Evolutionary conservation across 192 early-diverging fungal genomes (phyloP).

Genomic region (Coemansia sp.): DNA sequence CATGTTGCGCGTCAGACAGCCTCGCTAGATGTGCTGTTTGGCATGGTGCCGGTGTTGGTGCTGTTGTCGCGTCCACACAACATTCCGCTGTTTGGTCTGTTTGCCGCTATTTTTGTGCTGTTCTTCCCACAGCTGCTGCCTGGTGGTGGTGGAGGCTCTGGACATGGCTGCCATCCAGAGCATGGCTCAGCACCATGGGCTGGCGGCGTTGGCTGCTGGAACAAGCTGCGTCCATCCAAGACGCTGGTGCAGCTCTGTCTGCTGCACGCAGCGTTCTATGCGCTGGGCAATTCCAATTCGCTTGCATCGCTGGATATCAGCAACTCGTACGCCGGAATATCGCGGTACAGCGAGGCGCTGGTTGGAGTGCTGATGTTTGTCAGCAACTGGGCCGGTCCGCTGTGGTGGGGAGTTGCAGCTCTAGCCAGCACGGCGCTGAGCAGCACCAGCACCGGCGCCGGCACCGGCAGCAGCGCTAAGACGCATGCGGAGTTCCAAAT

Average conservation of each 20-base stretch:
- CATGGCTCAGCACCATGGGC: neutral
- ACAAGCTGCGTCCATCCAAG: slow-evolving; percentile 29
- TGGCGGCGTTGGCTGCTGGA: neutral
- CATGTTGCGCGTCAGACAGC: slow-evolving; percentile 9
- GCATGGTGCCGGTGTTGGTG: slow-evolving; percentile 60
- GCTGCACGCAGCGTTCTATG: slow-evolving; percentile 62
- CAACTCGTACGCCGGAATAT: slow-evolving; percentile 73
- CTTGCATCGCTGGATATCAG: slow-evolving; percentile 78
- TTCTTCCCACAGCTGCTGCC: slow-evolving; percentile 26
- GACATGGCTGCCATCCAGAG: neutral
- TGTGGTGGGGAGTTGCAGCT: slow-evolving; percentile 64
- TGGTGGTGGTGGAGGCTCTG: slow-evolving; percentile 1
- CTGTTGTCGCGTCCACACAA: slow-evolving; percentile 67
- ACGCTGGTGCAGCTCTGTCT: slow-evolving; percentile 53
- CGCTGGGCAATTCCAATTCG: slow-evolving; percentile 74
- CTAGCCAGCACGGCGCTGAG: slow-evolving; percentile 21
- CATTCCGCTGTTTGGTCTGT: slow-evolving; percentile 60
- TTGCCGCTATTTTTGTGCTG: slow-evolving; percentile 55
- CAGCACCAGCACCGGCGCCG: neutral
- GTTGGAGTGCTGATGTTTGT: slow-evolving; percentile 71
- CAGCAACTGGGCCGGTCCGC: slow-evolving; percentile 70
- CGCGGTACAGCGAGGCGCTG: slow-evolving; percentile 59
- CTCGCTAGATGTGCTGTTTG: slow-evolving; percentile 42
- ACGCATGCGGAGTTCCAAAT: neutral
- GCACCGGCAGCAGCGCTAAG: neutral